phyloP scores from a whole-genome alignment of 345 rosid genomes.

The Laguncularia racemosa region DNA sequence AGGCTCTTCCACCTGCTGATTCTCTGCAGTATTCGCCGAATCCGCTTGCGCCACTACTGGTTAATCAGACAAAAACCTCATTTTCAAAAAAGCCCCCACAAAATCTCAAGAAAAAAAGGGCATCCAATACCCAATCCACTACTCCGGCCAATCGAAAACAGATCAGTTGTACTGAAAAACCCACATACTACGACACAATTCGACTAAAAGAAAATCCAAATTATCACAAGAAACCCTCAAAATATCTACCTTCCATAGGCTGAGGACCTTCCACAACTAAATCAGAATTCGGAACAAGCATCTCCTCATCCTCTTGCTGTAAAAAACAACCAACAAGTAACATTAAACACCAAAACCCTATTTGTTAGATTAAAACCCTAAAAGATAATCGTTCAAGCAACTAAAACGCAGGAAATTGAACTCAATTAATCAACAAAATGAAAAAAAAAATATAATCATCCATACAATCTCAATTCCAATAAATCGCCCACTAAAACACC shows the following conservation, averaged over 20 bases:
- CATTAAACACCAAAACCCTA: constrained; percentile 10
- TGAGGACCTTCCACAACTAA: constrained; percentile 68
- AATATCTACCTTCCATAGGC: constrained; percentile 76
- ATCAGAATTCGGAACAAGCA: constrained; percentile 89
- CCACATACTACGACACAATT: neutral
- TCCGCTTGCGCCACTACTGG: constrained; percentile 54
- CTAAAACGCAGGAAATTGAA: constrained; percentile 8
- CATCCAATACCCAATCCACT: constrained; percentile 21
- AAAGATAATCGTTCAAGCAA: constrained; percentile 1
- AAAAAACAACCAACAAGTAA: constrained; percentile 4
- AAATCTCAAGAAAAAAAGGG: constrained; percentile 9
- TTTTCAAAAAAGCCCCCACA: neutral
- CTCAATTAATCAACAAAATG: constrained; percentile 13
- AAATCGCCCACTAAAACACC: neutral
- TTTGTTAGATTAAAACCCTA: constrained; percentile 23
- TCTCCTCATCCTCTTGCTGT: constrained; percentile 94
- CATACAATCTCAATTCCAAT: neutral
- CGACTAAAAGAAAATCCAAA: neutral
- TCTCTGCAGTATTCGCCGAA: constrained; percentile 51
- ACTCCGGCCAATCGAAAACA: constrained; percentile 9
- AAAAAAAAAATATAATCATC: neutral
- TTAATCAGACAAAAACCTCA: constrained; percentile 10
- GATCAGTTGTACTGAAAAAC: neutral
- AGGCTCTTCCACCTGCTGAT: constrained; percentile 75
- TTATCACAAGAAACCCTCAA: neutral